Conservation (phyloP, 106 monocot genomes). For the Dendrobium officinale region DNA sequence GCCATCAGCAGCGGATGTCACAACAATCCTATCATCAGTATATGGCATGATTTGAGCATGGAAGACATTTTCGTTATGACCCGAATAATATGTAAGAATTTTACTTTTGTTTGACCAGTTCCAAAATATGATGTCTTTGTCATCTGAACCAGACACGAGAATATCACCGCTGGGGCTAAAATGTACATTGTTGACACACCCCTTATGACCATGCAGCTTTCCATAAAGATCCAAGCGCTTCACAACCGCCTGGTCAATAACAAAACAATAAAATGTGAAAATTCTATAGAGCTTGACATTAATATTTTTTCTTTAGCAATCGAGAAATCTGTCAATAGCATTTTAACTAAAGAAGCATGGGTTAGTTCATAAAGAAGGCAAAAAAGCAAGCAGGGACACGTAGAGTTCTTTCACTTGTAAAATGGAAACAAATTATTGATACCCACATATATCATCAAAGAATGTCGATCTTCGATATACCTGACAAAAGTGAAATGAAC, state of each 20-base stretch:
- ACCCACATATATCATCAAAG: background rate
- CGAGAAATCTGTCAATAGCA: background rate
- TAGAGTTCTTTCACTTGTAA: background rate
- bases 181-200: conserved; percentile 75
- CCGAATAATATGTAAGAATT: conserved; percentile 58
- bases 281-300: background rate
- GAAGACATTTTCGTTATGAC: conserved; percentile 75
- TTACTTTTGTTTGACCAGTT: conserved; percentile 54
- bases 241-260: conserved; percentile 37
- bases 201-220: conserved; percentile 57
- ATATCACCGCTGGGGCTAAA: conserved; percentile 64
- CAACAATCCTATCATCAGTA: conserved; percentile 62
- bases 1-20: conserved; percentile 85
- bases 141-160: conserved; percentile 84
- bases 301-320: background rate
- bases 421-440: background rate
- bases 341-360: background rate
- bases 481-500: background rate
- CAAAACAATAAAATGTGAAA: background rate
- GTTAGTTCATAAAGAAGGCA: background rate
- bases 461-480: background rate
- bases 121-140: conserved; percentile 76
- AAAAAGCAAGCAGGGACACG: background rate
- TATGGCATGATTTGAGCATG: conserved; percentile 84
- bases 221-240: conserved; percentile 50